phyloP scores from a whole-genome alignment of 1,284 basidiomycete genomes.

The Phylloporus sp. region DNA sequence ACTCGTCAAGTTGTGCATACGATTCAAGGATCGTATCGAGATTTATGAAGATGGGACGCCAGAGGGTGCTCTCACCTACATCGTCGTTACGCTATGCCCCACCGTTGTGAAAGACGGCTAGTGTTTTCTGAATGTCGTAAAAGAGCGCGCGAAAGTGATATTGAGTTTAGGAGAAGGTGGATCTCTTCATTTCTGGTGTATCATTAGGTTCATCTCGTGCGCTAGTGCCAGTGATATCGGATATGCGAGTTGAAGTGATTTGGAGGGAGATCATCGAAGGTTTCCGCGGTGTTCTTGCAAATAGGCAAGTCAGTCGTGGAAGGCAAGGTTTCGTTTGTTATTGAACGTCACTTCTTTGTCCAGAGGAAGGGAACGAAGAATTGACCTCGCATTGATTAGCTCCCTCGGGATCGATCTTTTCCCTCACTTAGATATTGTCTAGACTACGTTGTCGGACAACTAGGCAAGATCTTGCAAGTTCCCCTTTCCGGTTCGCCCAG shows the following conservation, averaged over 20 bases:
- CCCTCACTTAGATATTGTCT: slow-evolving; percentile 77
- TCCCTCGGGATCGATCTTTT: slow-evolving; percentile 81
- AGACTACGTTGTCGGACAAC: slow-evolving; percentile 64
- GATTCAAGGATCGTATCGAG: no score
- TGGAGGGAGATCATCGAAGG: slow-evolving; percentile 87
- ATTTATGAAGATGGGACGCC: slow-evolving; percentile 50
- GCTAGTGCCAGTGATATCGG: slow-evolving; percentile 59
- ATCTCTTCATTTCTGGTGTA: slow-evolving; percentile 9
- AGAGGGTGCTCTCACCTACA: slow-evolving; percentile 61
- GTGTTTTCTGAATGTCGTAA: no score
- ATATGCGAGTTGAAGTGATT: slow-evolving; percentile 71
- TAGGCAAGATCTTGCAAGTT: slow-evolving; percentile 70
- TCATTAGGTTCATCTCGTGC: neutral
- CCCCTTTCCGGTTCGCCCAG: slow-evolving; percentile 31
- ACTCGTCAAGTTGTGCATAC: no score
- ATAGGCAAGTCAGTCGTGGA: slow-evolving; percentile 60
- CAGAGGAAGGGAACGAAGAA: slow-evolving; percentile 88
- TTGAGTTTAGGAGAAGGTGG: slow-evolving; percentile 43
- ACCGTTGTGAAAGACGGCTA: no score
- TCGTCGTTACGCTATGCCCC: no score
- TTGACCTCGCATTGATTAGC: slow-evolving; percentile 81
- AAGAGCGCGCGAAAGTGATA: no score
- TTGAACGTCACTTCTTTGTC: slow-evolving; percentile 42
- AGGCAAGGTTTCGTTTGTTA: neutral
- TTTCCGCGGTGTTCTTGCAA: slow-evolving; percentile 85